Evolutionary conservation across 148 eudicot genomes (phyloP), one percentile per base, ranked within the genome.

Genomic region (Bassia scoparia): DNA sequence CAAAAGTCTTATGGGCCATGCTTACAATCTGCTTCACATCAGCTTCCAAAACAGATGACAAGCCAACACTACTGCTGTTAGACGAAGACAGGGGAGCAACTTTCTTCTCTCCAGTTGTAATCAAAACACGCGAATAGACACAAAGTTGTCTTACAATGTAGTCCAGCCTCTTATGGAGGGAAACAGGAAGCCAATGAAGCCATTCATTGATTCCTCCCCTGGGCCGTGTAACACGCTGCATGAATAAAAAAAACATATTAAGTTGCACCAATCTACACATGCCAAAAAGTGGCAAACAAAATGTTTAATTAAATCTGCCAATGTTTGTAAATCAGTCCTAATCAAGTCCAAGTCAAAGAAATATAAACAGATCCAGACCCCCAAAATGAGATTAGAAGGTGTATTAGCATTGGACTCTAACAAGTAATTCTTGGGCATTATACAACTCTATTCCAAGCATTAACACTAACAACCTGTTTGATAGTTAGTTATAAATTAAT

Each of bases 161-260:
- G 79, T 86, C 78, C 71, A 91, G 48, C 67, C 83, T 86, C 81
- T 92, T 87, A 80, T 91, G 99, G 58, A 89, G 29, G 78, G 94
- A 88, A 77, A 91, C 94, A 59, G 99, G 99, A 50, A 95, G 90
- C 97, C 99, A 95, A 71, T 84, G 96, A 68, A 95, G 84, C 91
- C 90, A 95, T 55, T 92, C 96, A 81, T 95, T 91, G 65, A 95
- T 77, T 77, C 97, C 97, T 78, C 99, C 99, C 74, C 78, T 84
- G 54, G 99, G 99, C 81, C 99, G 89, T 58, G 88, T 88, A 77
- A 95, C 94, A 35, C 94, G 93, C 99, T 95, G 89, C 81, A 82
- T 53, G 33, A 59, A 61, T n/a, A 76, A 64, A 59, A 54, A 67
- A 46, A 23, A 23, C 34, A 33, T 21, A 52, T 24, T 41, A 38